A percentile compares a stretch with the other conserved stretches of the same genome.
Evolutionary conservation across 306 rosid genomes (phyloP).

Genomic region (Medicago ruthenica): DNA sequence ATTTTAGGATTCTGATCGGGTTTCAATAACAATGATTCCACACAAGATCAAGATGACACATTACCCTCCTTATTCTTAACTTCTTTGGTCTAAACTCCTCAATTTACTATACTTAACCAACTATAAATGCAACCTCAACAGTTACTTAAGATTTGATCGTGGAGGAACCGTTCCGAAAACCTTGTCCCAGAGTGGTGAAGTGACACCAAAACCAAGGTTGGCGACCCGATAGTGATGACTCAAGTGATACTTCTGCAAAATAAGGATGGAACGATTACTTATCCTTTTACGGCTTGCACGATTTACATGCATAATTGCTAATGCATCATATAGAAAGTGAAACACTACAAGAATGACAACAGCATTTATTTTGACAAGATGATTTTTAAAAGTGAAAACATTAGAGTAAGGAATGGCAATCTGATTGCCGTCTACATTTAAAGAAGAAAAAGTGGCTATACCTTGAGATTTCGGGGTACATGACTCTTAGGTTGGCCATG

Average conservation of each 20-base stretch:
- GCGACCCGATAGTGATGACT: conserved; percentile 84
- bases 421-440: conserved; percentile 21
- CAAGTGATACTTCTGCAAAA: conserved; percentile 80
- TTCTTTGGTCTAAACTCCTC: conserved; percentile 37
- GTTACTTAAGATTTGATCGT: conserved; percentile 50
- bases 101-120: conserved; percentile 48
- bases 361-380: background rate
- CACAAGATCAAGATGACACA: no score
- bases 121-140: conserved; percentile 35
- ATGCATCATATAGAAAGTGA: background rate
- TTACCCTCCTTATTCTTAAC: no score
- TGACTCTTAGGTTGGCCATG: conserved; percentile 80
- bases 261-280: conserved; percentile 21
- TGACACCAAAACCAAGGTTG: conserved; percentile 82
- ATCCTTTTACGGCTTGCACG: conserved; percentile 29
- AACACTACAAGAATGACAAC: conserved; percentile 7
- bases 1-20: no score
- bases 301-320: background rate
- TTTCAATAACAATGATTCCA: no score
- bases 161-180: conserved; percentile 83
- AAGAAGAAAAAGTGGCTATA: conserved; percentile 43
- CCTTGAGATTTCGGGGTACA: conserved; percentile 67
- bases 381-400: conserved; percentile 13
- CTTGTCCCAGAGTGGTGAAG: conserved; percentile 87
- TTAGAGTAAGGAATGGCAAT: conserved; percentile 1